Evolutionary conservation across 176 grass and related monocot genomes (phyloP), one percentile per base, ranked within the genome.

Genomic region (Leersia perrieri): DNA sequence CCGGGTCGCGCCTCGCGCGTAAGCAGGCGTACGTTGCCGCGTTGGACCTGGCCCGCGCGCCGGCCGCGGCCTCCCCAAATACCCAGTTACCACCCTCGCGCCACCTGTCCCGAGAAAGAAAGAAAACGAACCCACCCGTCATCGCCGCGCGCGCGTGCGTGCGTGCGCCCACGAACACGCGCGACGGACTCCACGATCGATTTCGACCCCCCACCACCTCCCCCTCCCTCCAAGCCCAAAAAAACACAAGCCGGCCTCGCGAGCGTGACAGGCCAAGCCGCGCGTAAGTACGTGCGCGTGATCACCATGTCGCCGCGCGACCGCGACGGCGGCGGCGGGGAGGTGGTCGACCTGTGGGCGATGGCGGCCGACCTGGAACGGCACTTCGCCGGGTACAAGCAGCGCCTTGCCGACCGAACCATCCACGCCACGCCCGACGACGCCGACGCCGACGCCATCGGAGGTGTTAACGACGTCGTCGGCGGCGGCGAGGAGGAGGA

Each of bases 341-440:
- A 1, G 51, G 41, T 5, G 70, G 60, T 57, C 32, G 92, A 91
- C 78, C 86, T 94, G 57, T 84, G 89, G 89, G 89, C 80, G 38
- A 91, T 82, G 85, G 92, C 88, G 14, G 88, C 85, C 11, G 92
- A 91, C 22, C 88, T 94, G 55, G 92, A 91, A 79, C 89, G 84
- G 15, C 92, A 91, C 63, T 94, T 91, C 40, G 86, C 89, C 12
- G 78, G 86, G 41, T 94, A 91, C 89, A 94, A 94, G 64, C 82
- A 89, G 85, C 83, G 89, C 8, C 32, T 74, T 25, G 49, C n/a
- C n/a, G n/a, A n/a, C n/a, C n/a, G n/a, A n/a, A n/a, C n/a, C n/a
- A n/a, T n/a, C n/a, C n/a, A n/a, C n/a, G n/a, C n/a, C n/a, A n/a
- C n/a, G n/a, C n/a, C n/a, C n/a, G 58, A 0, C 7, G 73, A 9